phyloP scores from a whole-genome alignment of 345 rosid genomes.

The Toxicodendron radicans region DNA sequence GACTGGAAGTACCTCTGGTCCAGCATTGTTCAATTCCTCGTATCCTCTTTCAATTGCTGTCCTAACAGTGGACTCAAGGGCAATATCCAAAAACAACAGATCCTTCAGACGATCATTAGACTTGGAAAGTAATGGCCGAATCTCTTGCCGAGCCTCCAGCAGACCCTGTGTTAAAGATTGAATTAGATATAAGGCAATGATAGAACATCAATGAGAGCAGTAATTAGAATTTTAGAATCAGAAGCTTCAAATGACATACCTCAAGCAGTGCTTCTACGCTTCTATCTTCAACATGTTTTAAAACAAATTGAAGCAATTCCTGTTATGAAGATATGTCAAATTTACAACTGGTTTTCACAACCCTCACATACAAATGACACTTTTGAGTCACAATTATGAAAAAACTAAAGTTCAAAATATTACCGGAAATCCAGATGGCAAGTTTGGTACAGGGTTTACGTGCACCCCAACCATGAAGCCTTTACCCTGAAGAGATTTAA shows the following conservation, averaged over 20 bases:
- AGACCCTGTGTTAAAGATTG: conserved; percentile 59
- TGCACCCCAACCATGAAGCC: conserved; percentile 99
- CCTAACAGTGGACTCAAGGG: conserved; percentile 94
- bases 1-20: conserved; percentile 69
- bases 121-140: conserved; percentile 67
- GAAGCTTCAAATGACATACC: conserved; percentile 39
- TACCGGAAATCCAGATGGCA: conserved; percentile 95
- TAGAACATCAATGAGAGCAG: conserved; percentile 8
- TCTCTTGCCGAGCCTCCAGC: conserved; percentile 98
- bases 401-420: conserved; percentile 31
- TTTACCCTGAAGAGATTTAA: conserved; percentile 64
- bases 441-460: conserved; percentile 78
- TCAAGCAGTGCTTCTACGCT: conserved; percentile 89
- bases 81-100: conserved; percentile 84
- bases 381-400: conserved; percentile 20
- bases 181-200: not conserved
- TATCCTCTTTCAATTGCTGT: conserved; percentile 96
- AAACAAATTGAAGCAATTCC: conserved; percentile 82
- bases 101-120: conserved; percentile 84
- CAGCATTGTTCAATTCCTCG: conserved; percentile 71
- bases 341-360: conserved; percentile 13
- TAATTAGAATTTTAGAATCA: not conserved
- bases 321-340: conserved; percentile 32
- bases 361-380: conserved; percentile 12
- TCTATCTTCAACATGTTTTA: conserved; percentile 81